Percentiles rank a stretch among this genome's conserved stretches.
Conservation (phyloP, 2,329 filamentous ascomycete species). For the Cladophialophora yegresii region DNA sequence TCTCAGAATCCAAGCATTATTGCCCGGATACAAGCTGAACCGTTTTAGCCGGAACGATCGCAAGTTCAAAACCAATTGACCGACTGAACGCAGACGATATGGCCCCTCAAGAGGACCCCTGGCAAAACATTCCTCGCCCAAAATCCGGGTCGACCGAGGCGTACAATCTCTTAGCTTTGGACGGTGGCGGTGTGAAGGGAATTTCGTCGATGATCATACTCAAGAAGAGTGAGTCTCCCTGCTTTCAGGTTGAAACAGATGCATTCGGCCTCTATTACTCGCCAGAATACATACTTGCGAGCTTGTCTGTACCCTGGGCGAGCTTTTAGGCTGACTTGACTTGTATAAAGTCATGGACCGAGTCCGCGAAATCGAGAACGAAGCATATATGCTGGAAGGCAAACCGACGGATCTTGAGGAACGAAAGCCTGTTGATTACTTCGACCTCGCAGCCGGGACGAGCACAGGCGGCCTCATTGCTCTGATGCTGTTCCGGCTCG, state of each 20-base stretch:
- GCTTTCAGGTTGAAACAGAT: not conserved
- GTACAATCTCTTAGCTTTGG: conserved; percentile 29
- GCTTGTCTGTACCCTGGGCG: not conserved
- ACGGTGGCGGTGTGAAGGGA: conserved; percentile 33
- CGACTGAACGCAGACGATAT: not conserved
- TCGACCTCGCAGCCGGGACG: conserved; percentile 35
- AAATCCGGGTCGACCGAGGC: conserved; percentile 20
- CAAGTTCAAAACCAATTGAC: not conserved
- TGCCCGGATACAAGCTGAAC: not conserved
- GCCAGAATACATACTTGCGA: not conserved
- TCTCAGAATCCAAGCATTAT: too few species aligned
- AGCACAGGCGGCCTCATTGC: conserved; percentile 35
- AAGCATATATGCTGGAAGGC: conserved; percentile 4
- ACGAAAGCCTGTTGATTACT: conserved; percentile 30
- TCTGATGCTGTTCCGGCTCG: conserved; percentile 34
- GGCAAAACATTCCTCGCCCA: conserved; percentile 7
- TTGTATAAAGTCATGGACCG: conserved; percentile 23
- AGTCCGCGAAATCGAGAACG: conserved; percentile 28
- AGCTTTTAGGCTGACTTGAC: not conserved
- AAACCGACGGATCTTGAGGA: conserved; percentile 14
- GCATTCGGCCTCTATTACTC: not conserved
- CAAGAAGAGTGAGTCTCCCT: conserved; percentile 9
- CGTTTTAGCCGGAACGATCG: not conserved
- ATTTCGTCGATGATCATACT: conserved; percentile 32
- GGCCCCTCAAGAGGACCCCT: conserved; percentile 5